A percentile compares a stretch with the other conserved stretches of the same genome.
Conservation (phyloP, 2,329 filamentous ascomycete species). For the Basipetospora chlamydospora region DNA sequence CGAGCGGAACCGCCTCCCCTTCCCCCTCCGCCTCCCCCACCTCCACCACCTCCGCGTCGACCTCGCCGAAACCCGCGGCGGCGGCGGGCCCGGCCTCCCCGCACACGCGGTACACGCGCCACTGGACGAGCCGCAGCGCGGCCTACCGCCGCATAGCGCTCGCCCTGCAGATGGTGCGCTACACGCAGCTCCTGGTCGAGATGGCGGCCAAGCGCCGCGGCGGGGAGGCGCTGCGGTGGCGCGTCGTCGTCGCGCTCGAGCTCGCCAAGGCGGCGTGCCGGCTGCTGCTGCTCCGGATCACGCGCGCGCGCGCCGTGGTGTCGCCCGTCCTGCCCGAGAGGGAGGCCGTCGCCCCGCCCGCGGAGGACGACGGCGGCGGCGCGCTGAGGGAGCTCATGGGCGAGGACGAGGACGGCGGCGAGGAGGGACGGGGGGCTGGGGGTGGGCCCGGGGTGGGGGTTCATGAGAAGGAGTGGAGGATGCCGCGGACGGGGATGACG, state of each 20-base stretch:
- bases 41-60: neutral
- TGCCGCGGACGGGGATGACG: constrained; percentile 85
- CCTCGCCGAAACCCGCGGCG: constrained; percentile 5
- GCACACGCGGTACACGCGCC: constrained; percentile 52
- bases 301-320: constrained; percentile 67
- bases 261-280: constrained; percentile 74
- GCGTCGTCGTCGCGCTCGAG: constrained; percentile 73
- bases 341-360: constrained; percentile 44
- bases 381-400: constrained; percentile 15
- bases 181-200: constrained; percentile 92
- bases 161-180: constrained; percentile 77
- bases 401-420: constrained; percentile 12
- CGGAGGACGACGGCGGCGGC: constrained; percentile 27
- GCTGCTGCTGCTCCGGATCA: constrained; percentile 66
- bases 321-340: constrained; percentile 76
- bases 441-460: too few relatives aligned
- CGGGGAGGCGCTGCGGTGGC: constrained; percentile 69
- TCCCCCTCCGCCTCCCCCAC: constrained; percentile 1
- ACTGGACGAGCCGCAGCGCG: constrained; percentile 47
- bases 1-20: neutral
- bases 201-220: constrained; percentile 85
- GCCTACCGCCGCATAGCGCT: constrained; percentile 73
- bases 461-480: constrained; percentile 58
- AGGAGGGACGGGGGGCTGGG: constrained; percentile 28
- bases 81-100: constrained; percentile 35